phyloP scores from a whole-genome alignment of 805 yeast genomes.

The Zygoascus flipseniorum region DNA sequence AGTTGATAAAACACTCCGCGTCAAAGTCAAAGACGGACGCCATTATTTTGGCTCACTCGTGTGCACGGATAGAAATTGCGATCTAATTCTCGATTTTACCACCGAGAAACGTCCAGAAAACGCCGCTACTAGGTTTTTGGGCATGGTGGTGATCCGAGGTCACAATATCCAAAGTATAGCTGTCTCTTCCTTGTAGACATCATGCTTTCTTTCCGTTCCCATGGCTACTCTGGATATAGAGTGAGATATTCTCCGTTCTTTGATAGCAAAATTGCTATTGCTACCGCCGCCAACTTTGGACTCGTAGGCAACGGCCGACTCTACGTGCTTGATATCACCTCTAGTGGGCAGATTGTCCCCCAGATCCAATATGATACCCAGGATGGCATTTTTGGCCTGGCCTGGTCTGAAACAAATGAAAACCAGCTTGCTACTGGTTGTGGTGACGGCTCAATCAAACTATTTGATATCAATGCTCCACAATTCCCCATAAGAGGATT shows the following conservation, averaged over 20 bases:
- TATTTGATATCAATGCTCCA: constrained; percentile 56
- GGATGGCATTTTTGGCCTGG: constrained; percentile 79
- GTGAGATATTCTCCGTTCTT: constrained; percentile 86
- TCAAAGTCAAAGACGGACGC: constrained; percentile 25
- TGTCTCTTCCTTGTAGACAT: constrained; percentile 4
- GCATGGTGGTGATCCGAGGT: constrained; percentile 29
- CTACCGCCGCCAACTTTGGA: constrained; percentile 88
- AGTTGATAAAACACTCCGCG: constrained; percentile 20
- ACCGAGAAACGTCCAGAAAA: constrained; percentile 24
- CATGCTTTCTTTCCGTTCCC: constrained; percentile 68
- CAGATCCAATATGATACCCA: constrained; percentile 64
- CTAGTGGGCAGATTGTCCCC: constrained; percentile 46
- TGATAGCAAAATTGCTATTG: constrained; percentile 84
- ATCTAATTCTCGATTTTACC: constrained; percentile 26
- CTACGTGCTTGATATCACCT: constrained; percentile 57
- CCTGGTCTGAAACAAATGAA: constrained; percentile 89
- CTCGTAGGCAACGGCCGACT: constrained; percentile 89
- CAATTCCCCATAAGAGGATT: constrained; percentile 23
- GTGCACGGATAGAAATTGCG: constrained; percentile 24
- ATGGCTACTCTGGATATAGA: constrained; percentile 79
- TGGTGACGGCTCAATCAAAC: constrained; percentile 83
- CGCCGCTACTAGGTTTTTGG: constrained; percentile 22
- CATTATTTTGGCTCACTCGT: constrained; percentile 26
- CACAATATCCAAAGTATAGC: constrained; percentile 18
- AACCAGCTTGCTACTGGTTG: constrained; percentile 75